phyloP scores from a whole-genome alignment of 306 rosid genomes.

The Gastrolobium villosum region DNA sequence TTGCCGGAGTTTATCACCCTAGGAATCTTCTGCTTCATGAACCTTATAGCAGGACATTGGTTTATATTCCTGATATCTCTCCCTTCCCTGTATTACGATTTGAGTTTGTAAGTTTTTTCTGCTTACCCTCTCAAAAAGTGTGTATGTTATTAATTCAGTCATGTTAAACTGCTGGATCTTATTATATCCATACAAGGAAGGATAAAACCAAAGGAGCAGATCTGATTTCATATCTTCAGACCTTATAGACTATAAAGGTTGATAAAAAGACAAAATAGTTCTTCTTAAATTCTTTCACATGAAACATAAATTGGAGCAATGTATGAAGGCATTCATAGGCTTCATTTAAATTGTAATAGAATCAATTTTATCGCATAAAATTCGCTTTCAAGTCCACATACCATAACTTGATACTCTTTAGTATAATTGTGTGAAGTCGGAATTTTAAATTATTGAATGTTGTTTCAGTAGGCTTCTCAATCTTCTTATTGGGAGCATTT shows the following conservation, averaged over 20 bases:
- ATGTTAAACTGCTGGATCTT: conserved; percentile 19
- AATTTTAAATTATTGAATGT: conserved; percentile 4
- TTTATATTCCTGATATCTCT: conserved; percentile 67
- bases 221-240: conserved; percentile 16
- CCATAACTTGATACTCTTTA: neutral
- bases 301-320: neutral
- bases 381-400: neutral
- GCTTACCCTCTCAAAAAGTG: conserved; percentile 11
- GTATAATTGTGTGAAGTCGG: conserved; percentile 7
- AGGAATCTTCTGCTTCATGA: conserved; percentile 68
- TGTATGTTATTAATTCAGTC: conserved; percentile 17
- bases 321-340: neutral
- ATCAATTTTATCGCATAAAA: neutral
- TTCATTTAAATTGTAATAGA: conserved; percentile 24
- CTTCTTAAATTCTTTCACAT: conserved; percentile 17
- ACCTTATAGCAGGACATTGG: conserved; percentile 82
- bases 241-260: conserved; percentile 7
- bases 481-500: conserved; percentile 12
- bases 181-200: neutral
- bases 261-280: neutral
- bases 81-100: conserved; percentile 82
- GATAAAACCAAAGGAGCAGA: conserved; percentile 3
- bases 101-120: conserved; percentile 70
- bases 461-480: conserved; percentile 19
- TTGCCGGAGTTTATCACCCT: conserved; percentile 83